A percentile compares a stretch with the other conserved stretches of the same genome.
Conservation (phyloP, 768 basidiomycete genomes). For the Butyriboletus loyo region DNA sequence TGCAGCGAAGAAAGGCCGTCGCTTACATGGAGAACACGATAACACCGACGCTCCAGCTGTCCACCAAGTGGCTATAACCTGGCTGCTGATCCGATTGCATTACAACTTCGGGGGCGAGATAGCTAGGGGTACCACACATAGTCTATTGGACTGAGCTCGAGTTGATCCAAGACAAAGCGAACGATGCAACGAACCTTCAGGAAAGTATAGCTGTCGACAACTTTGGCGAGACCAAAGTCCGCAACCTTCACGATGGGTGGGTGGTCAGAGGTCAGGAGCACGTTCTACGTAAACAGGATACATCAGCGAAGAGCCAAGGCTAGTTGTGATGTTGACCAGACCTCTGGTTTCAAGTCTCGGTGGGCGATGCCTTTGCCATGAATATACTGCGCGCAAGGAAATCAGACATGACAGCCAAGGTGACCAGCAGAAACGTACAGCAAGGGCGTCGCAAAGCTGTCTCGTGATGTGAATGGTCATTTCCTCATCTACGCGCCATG, state of each 20-base stretch:
- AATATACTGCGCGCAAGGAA: conserved; percentile 45
- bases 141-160: conserved; percentile 45
- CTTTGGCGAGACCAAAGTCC: conserved; percentile 95
- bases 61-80: conserved; percentile 87
- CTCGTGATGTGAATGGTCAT: conserved; percentile 68
- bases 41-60: conserved; percentile 95
- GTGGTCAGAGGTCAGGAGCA: conserved; percentile 68
- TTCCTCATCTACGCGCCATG: conserved; percentile 42
- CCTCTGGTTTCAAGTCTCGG: conserved; percentile 91
- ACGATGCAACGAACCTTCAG: conserved; percentile 51
- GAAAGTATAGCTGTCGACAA: conserved; percentile 77
- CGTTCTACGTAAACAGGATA: conserved; percentile 49
- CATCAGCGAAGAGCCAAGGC: conserved; percentile 5
- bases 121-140: conserved; percentile 95
- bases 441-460: conserved; percentile 78
- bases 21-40: conserved; percentile 89
- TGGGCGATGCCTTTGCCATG: conserved; percentile 80
- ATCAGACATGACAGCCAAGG: conserved; percentile 1
- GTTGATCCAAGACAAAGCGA: not conserved
- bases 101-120: conserved; percentile 92
- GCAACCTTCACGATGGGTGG: conserved; percentile 85
- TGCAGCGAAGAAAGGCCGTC: not conserved
- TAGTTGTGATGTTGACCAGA: conserved; percentile 18
- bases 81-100: conserved; percentile 46
- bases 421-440: conserved; percentile 42